Evolutionary conservation across 2,329 filamentous ascomycete species (phyloP), one percentile per base, ranked within the genome.

Genomic region (Cadophora gregata): DNA sequence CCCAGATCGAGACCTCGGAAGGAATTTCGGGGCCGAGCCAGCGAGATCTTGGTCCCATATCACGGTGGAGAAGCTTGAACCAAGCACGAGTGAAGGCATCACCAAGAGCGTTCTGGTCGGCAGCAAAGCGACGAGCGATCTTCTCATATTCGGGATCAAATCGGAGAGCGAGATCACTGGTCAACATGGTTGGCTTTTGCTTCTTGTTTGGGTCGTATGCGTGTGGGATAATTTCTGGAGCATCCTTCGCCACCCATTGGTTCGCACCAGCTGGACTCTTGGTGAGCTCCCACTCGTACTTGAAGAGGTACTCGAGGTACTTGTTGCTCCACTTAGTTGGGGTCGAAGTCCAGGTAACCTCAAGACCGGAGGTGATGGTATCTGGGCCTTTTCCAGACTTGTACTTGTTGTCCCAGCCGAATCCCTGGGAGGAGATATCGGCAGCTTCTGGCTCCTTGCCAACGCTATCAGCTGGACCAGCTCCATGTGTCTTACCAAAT

Each of bases 11-110:
- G 14, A 83, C 81, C 82, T 93, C 89, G 62, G 83, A 81, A 58
- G 91, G 90, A 21, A 92, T 82, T 79, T 94, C 91, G 1, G 91
- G 91, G 33, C 91, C 91, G 56, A 93, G 75, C 83, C 91, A 93
- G 76, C 89, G 90, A 27, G 84, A 77, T 63, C 86, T 82, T 51
- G 91, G 91, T 19, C 91, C 91, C 80, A 94, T 86, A 77, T 93
- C 91, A 81, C 91, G 90, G 81, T 94, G 91, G 38, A 91, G 83
- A 50, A 94, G 85, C 86, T 94, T 93, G 86, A 92, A 94, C 91
- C 91, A 94, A 16, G 91, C 91, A 59, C 87, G 86, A 25, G 85
- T 83, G 75, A 93, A 94, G 9, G 85, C 88, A 68, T 93, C 87
- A 63, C 83, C 84, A 47, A 93, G 84, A 81, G 92, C 80, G 55